Evolutionary conservation across 495 filamentous ascomycete species (phyloP).

Genomic region (Melanomma pulvis-pyrius): DNA sequence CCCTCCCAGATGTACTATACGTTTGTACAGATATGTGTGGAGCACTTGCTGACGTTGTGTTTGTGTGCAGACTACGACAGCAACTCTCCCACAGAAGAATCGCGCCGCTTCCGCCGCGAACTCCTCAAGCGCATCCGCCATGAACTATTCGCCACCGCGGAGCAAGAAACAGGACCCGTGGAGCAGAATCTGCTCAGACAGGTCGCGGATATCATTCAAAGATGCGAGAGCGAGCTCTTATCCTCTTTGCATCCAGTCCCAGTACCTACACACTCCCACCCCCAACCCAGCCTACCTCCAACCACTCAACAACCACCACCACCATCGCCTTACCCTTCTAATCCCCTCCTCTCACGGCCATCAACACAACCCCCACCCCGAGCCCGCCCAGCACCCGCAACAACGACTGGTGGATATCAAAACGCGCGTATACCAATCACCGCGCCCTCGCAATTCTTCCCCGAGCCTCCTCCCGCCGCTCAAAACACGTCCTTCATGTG

Average conservation of each 20-base stretch:
- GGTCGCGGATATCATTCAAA: conserved; percentile 22
- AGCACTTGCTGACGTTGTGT: background rate
- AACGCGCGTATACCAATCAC: background rate
- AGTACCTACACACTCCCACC: background rate
- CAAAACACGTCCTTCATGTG: background rate
- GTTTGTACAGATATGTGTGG: background rate
- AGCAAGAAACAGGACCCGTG: conserved; percentile 12
- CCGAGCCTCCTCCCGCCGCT: background rate
- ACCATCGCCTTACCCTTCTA: background rate
- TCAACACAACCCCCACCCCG: background rate
- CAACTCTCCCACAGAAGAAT: conserved; percentile 26
- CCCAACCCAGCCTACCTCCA: background rate
- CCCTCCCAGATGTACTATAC: background rate
- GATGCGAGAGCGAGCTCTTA: conserved; percentile 27
- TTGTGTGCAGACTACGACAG: conserved; percentile 18
- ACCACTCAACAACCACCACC: background rate
- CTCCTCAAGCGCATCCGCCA: conserved; percentile 17
- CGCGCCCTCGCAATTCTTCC: background rate
- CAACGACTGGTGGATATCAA: background rate
- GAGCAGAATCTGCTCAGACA: conserved; percentile 23
- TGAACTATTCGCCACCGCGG: conserved; percentile 22
- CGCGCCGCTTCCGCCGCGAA: conserved; percentile 27
- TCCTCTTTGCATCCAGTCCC: background rate
- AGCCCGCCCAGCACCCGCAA: background rate
- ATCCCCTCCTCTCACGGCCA: background rate